Base-by-base conservation (phyloP, 305 asterid species). In the Caryopteris hybrid region DNA sequence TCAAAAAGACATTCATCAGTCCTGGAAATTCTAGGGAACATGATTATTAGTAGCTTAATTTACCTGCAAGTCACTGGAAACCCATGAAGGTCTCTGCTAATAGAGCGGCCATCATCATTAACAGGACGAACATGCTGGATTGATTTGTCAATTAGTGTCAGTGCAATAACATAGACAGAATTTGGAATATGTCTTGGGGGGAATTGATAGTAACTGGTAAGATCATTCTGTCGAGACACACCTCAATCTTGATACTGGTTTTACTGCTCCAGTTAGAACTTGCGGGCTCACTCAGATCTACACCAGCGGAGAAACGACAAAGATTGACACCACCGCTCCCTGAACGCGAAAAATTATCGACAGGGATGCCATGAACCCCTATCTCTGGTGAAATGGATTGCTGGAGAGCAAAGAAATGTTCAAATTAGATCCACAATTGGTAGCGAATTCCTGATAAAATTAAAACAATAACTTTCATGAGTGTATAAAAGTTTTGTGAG, bases 51-150 rank as follows among this genome's bases (percentile, higher is more conserved):
- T 61, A 72, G 75, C 64, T 67, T 38, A 66, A 55, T 53, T 27
- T 79, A 90, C 99, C 99, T 93, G 92, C 91, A 85, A 59, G 99
- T 93, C 72, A 93, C 94, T 0, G 97, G 95, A 73, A 90, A 90
- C 47, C 98, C 98, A 23, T 93, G 87, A 79, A 77, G 80, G 79
- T 93, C 98, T 84, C 95, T 77, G 78, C 81, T 85, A 64, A 93
- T 90, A 18, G 90, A 63, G 58, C 81, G 89, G 5, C 99, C 97
- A 67, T 88, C 89, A 78, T 93, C 99, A 60, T 84, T 83, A 67
- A 89, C 76, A 6, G 99, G 94, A 55, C 87, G 84, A 67, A 88
- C 84, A 71, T 90, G 87, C 99, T 93, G 90, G 79, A 75, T 67
- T 39, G 39, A 66, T 62, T 55, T 68, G 31, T 47, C 63, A 59